Evolutionary conservation across 768 basidiomycete species (phyloP), one percentile per base, ranked within the genome.

Genomic region (Kwoniella sp.): DNA sequence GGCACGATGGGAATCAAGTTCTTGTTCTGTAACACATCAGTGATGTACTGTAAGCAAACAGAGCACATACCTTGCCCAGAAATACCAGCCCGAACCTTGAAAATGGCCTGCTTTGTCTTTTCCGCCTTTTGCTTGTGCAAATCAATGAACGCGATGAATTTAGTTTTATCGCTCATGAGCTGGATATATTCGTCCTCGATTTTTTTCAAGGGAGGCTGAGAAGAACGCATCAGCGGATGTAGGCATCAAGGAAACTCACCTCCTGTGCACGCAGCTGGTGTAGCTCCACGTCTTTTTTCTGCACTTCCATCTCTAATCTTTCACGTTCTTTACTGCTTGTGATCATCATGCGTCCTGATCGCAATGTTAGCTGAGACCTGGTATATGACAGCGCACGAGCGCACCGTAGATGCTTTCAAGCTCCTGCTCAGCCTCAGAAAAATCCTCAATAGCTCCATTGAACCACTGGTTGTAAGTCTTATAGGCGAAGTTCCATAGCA

Each of bases 101-200:
- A 26, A 8, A 62, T 71, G 13, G 86, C 84, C 2, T 91, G 86
- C 69, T 87, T 86, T 67, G 91, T 88, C 77, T 92, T 92, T 63
- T 88, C 73, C 40, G 77, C 75, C 58, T 80, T 76, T 85, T 74
- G 86, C 84, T 60, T 62, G 54, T 79, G 69, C 7, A 67, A 52
- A 29, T 72, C 71, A 55, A 77, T 73, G 51, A 73, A 80, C 5
- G 64, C 60, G 67, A 78, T 68, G 53, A 79, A 78, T 61, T 80
- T 79, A 46, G 58, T 73, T 47, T 75, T 72, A 77, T 96, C 92
- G 24, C 84, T 84, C 65, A 85, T 85, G 51, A 92, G 83, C 46
- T 87, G 82, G 2, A 85, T 63, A 57, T 80, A 72, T 37, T 83
- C 82, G 68, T 86, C 84, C 58, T 79, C 73, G 52, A 79, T 68